phyloP scores from a whole-genome alignment of 441 rosid genomes.

The Populus hybrid region DNA sequence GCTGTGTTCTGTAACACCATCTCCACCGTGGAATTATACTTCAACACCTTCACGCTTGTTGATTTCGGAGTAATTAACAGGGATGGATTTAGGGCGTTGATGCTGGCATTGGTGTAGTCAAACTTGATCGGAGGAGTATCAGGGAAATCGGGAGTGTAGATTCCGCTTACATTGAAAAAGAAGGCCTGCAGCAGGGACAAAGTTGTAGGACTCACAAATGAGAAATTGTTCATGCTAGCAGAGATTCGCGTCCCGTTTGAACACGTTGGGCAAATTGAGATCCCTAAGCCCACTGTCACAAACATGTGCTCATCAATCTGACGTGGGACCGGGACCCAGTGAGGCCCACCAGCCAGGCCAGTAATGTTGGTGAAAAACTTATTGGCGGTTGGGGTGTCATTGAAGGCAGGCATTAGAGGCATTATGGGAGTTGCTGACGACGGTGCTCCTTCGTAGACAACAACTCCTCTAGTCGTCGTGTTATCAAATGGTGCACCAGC shows the following conservation, averaged over 20 bases:
- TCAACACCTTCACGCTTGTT: slow-evolving; percentile 56
- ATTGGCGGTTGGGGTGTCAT: slow-evolving; percentile 67
- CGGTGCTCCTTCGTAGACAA: slow-evolving; percentile 38
- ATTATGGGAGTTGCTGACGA: slow-evolving; percentile 35
- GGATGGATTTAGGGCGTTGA: slow-evolving; percentile 15
- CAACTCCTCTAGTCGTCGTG: slow-evolving; percentile 47
- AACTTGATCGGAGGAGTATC: slow-evolving; percentile 52
- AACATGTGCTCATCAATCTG: slow-evolving; percentile 66
- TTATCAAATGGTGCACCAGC: background rate
- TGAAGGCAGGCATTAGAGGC: slow-evolving; percentile 61
- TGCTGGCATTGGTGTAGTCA: slow-evolving; percentile 52
- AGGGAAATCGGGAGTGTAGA: slow-evolving; percentile 72
- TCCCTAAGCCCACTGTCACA: slow-evolving; percentile 58
- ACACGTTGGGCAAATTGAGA: slow-evolving; percentile 54
- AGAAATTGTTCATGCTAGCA: slow-evolving; percentile 75
- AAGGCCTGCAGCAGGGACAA: slow-evolving; percentile 64
- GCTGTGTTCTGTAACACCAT: slow-evolving; percentile 72
- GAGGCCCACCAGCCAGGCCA: slow-evolving; percentile 40
- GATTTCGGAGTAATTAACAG: slow-evolving; percentile 44
- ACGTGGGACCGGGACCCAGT: slow-evolving; percentile 62
- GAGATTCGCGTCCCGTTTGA: slow-evolving; percentile 35
- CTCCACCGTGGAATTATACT: slow-evolving; percentile 69
- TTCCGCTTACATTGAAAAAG: slow-evolving; percentile 42
- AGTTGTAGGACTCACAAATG: slow-evolving; percentile 47
- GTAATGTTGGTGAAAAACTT: slow-evolving; percentile 55